Evolutionary conservation across 129 eudicot genomes (phyloP).

Genomic region (Lactuca sativa): DNA sequence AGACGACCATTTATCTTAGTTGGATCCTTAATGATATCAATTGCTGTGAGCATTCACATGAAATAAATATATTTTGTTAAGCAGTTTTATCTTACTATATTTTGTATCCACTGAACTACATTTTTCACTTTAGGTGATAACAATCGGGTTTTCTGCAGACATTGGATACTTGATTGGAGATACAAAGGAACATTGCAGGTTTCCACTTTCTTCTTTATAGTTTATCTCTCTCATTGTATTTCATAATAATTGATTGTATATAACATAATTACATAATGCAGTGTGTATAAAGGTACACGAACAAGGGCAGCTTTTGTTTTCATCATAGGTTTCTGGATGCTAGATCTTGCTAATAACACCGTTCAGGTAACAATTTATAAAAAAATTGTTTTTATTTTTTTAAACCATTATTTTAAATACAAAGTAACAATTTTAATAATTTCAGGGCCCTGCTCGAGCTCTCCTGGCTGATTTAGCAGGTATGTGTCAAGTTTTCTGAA

Average conservation of each 20-base stretch:
- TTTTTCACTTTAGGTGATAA: constrained; percentile 68
- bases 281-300: constrained; percentile 93
- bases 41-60: constrained; percentile 62
- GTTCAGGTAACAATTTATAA: constrained; percentile 64
- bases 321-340: constrained; percentile 96
- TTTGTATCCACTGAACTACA: constrained; percentile 38
- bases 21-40: constrained; percentile 87
- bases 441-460: constrained; percentile 98
- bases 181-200: constrained; percentile 97
- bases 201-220: constrained; percentile 11
- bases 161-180: constrained; percentile 95
- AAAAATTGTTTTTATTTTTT: not conserved
- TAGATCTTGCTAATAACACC: constrained; percentile 98
- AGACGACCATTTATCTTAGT: constrained; percentile 87
- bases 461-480: constrained; percentile 98
- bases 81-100: not conserved
- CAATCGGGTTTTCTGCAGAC: constrained; percentile 98
- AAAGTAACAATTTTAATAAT: constrained; percentile 14
- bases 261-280: constrained; percentile 38
- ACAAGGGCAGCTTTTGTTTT: constrained; percentile 90
- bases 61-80: constrained; percentile 6
- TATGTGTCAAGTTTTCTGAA: too few relatives aligned
- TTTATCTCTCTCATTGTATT: not conserved
- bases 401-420: constrained; percentile 5
- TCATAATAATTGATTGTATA: not conserved